These are phyloP conservation scores for Syncephalastrum contaminatum DNA, from an alignment of 371 early-diverging fungal species.

Conservation along the genomic window DNA sequence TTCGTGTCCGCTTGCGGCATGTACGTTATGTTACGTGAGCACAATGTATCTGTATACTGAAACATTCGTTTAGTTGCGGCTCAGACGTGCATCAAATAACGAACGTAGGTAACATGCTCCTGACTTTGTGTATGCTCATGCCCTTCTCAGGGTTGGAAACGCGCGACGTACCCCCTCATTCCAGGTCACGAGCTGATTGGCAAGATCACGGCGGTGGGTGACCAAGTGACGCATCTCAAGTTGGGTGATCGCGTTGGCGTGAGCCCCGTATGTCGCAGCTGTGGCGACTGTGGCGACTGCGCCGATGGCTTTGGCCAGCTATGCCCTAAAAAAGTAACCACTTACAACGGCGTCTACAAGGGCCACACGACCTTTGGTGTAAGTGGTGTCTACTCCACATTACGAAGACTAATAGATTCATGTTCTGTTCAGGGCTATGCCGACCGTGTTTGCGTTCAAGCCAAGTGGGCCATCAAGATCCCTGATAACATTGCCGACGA, in stretches of 20 bases:
- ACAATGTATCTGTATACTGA: not conserved
- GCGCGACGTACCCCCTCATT: conserved; percentile 56
- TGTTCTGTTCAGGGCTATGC: conserved; percentile 29
- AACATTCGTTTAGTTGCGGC: conserved; percentile 39
- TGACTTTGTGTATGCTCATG: conserved; percentile 31
- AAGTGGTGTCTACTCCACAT: conserved; percentile 7
- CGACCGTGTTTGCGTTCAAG: conserved; percentile 40
- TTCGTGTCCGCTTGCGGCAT: conserved; percentile 61
- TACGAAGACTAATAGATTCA: not conserved
- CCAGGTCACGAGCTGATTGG: conserved; percentile 83
- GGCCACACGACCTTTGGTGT: conserved; percentile 48
- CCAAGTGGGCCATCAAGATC: conserved; percentile 50
- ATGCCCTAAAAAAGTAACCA: conserved; percentile 38
- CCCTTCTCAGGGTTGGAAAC: conserved; percentile 38
- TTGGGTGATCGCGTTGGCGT: conserved; percentile 78
- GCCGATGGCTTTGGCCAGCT: conserved; percentile 28
- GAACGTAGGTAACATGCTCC: conserved; percentile 15
- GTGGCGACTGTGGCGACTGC: conserved; percentile 42
- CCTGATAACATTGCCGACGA: conserved; percentile 46
- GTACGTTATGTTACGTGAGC: conserved; percentile 21
- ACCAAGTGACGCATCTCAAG: conserved; percentile 36
- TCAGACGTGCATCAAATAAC: conserved; percentile 48
- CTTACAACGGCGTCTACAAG: conserved; percentile 47
- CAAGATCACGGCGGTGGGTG: conserved; percentile 56
- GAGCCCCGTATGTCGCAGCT: conserved; percentile 53